These are phyloP conservation scores for Phytophthora capsici DNA, from an alignment of 352 stramenopile genomes.

Conservation along the genomic window DNA sequence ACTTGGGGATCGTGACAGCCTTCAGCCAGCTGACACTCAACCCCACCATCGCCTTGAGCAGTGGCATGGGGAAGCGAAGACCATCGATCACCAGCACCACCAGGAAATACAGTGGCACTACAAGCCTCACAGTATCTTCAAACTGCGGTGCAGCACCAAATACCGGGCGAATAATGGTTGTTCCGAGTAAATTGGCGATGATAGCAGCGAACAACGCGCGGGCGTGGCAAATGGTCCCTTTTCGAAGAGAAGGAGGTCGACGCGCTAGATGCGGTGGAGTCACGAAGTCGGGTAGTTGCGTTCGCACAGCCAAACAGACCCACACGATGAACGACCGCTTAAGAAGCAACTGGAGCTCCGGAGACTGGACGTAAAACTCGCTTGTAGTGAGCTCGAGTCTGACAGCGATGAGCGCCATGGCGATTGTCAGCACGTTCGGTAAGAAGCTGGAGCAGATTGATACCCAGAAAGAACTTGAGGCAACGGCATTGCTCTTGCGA, in stretches of 20 bases:
- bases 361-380: slow-evolving; percentile 53
- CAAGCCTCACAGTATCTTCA: slow-evolving; percentile 62
- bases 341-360: slow-evolving; percentile 47
- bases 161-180: slow-evolving; percentile 64
- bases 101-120: slow-evolving; percentile 63
- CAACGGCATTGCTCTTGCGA: slow-evolving; percentile 5
- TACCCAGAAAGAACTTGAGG: slow-evolving; percentile 17
- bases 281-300: slow-evolving; percentile 55
- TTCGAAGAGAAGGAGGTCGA: slow-evolving; percentile 44
- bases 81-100: slow-evolving; percentile 50
- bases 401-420: slow-evolving; percentile 47
- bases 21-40: slow-evolving; percentile 80
- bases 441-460: slow-evolving; percentile 37
- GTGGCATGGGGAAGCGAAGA: slow-evolving; percentile 45
- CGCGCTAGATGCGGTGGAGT: slow-evolving; percentile 33
- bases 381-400: slow-evolving; percentile 65
- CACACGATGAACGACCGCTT: slow-evolving; percentile 69
- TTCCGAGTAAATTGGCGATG: slow-evolving; percentile 68
- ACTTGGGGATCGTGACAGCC: slow-evolving; percentile 69
- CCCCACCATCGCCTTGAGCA: slow-evolving; percentile 60
- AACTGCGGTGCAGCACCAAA: slow-evolving; percentile 64
- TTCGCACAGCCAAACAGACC: slow-evolving; percentile 58
- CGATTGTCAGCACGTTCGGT: slow-evolving; percentile 47
- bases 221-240: slow-evolving; percentile 36
- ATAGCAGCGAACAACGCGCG: slow-evolving; percentile 62